phyloP scores from a whole-genome alignment of 2,329 filamentous ascomycete genomes.

The Penicillium sp. region DNA sequence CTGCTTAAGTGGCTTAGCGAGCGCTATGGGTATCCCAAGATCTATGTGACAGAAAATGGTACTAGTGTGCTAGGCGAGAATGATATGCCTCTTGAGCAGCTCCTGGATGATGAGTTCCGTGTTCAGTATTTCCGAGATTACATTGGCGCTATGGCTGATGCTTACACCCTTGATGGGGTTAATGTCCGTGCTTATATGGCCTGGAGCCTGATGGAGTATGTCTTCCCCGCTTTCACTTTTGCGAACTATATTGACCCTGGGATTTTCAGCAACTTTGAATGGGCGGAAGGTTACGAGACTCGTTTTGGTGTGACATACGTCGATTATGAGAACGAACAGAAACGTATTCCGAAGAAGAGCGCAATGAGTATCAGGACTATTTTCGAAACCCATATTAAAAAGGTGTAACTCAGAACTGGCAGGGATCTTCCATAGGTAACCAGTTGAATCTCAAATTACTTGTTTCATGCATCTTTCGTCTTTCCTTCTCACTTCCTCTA shows the following conservation, averaged over 20 bases:
- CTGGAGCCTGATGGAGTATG: slow-evolving; percentile 80
- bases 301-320: slow-evolving; percentile 82
- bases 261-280: slow-evolving; percentile 70
- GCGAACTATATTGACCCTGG: neutral
- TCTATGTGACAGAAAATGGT: slow-evolving; percentile 88
- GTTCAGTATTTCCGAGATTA: slow-evolving; percentile 77
- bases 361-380: slow-evolving; percentile 69
- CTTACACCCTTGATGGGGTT: slow-evolving; percentile 70
- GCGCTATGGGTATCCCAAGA: slow-evolving; percentile 72
- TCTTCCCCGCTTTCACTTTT: neutral
- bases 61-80: slow-evolving; percentile 83
- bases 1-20: slow-evolving; percentile 75
- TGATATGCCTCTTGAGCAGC: slow-evolving; percentile 66
- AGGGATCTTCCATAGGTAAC: neutral
- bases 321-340: slow-evolving; percentile 77
- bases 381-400: slow-evolving; percentile 70
- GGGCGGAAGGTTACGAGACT: slow-evolving; percentile 88
- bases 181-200: slow-evolving; percentile 79
- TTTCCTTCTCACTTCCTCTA: neutral
- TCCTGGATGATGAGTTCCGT: slow-evolving; percentile 80
- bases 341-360: slow-evolving; percentile 81
- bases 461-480: neutral
- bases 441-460: neutral
- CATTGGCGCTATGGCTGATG: slow-evolving; percentile 72
- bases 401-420: slow-evolving; percentile 41